Base-by-base conservation (phyloP, 164 flowering plant genomes). In the Sedum album region DNA sequence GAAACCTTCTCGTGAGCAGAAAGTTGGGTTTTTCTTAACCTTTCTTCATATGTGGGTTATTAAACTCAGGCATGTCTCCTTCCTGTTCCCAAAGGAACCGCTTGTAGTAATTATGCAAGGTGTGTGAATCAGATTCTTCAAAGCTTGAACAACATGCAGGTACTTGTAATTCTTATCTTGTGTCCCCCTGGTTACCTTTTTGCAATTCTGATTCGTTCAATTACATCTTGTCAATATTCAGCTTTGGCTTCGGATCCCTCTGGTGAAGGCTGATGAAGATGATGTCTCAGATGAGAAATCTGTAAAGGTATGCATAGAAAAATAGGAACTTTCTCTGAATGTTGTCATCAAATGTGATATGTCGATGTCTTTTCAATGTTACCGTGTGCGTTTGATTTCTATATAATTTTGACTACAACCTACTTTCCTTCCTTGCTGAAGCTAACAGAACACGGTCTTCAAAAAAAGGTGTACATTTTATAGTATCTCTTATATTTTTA, bases 241-340 rank as follows among this genome's bases (percentile, higher is more conserved):
- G 99, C 79, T 95, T 83, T 95, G 99, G 99, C 91, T 95, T 71
- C 84, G 99, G 86, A 80, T 95, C 72, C 97, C 99, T 20, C 64
- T 95, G 85, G 80, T 76, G 78, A 89, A 90, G 78, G 60, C 78
- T 57, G 96, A 90, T 66, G 85, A 82, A 51, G 87, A 85, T 73
- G 70, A 77, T 44, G 62, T 66, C 66, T 79, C 72, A 74, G 82
- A 66, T 36, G 72, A 68, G 51, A 69, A 74, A 30, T 69, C 75
- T 68, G 49, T 67, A 68, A 63, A 61, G 86, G 99, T 94, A 73
- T 81, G 1, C 31, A 30, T 31, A 1, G 55, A 26, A 53, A 26
- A n/a, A n/a, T n/a, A n/a, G n/a, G n/a, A n/a, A n/a, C n/a, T n/a
- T n/a, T n/a, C n/a, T n/a, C n/a, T n/a, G n/a, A n/a, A n/a, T n/a